Percentiles rank a stretch among this genome's conserved stretches.
phyloP scores from a whole-genome alignment of 805 yeast genomes.

The Ogataea pini region DNA sequence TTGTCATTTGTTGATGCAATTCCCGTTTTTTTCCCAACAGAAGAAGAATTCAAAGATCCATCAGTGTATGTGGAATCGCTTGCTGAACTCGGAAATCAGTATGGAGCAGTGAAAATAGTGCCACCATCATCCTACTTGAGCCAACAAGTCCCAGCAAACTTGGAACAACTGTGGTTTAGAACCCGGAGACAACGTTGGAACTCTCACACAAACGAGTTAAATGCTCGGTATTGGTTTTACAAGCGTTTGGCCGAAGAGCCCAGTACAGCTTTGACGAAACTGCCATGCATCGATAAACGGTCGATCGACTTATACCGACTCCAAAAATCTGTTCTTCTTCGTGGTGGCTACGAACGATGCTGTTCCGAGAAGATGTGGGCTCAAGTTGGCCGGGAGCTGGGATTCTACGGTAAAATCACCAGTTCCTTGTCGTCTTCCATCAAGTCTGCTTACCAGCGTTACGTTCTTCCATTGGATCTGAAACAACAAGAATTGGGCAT shows the following conservation, averaged over 20 bases:
- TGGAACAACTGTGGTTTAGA: slow-evolving; percentile 53
- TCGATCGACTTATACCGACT: slow-evolving; percentile 64
- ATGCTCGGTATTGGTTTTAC: slow-evolving; percentile 49
- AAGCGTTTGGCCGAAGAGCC: slow-evolving; percentile 43
- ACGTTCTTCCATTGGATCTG: slow-evolving; percentile 33
- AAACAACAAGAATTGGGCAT: slow-evolving; percentile 3
- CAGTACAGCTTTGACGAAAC: slow-evolving; percentile 36
- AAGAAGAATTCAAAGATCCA: slow-evolving; percentile 62
- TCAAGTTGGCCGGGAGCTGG: slow-evolving; percentile 77
- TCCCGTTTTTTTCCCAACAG: slow-evolving; percentile 62
- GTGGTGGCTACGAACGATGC: slow-evolving; percentile 72
- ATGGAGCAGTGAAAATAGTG: slow-evolving; percentile 75
- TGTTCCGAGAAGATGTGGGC: slow-evolving; percentile 74
- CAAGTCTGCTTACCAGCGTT: slow-evolving; percentile 56
- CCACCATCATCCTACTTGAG: slow-evolving; percentile 53
- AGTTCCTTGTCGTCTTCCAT: slow-evolving; percentile 69
- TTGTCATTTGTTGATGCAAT: slow-evolving; percentile 23
- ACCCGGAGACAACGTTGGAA: slow-evolving; percentile 50
- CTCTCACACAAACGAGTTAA: slow-evolving; percentile 43
- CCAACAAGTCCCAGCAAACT: slow-evolving; percentile 36
- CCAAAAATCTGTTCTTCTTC: slow-evolving; percentile 53
- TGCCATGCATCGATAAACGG: slow-evolving; percentile 69
- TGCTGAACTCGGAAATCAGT: slow-evolving; percentile 50
- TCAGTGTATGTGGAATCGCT: slow-evolving; percentile 60
- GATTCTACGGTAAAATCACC: slow-evolving; percentile 71